phyloP scores from a whole-genome alignment of 2,329 filamentous ascomycete genomes.

The Monilinia laxa region DNA sequence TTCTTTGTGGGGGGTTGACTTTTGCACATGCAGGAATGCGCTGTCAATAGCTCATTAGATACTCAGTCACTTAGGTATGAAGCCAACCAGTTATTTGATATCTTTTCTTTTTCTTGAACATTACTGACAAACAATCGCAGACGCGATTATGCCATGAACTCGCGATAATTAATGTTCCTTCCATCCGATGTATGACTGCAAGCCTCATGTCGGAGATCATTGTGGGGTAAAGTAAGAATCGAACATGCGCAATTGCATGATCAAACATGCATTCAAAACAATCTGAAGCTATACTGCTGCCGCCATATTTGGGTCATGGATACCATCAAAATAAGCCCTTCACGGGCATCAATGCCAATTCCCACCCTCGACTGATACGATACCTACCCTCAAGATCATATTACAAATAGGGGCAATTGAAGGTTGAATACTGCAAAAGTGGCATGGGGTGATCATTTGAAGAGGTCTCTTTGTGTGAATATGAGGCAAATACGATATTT shows the following conservation, averaged over 20 bases:
- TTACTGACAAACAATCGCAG: slow-evolving; percentile 33
- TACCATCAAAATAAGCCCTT: not conserved
- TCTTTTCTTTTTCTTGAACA: slow-evolving; percentile 21
- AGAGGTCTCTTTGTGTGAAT: not conserved
- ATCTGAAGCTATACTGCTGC: not conserved
- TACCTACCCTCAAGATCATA: not conserved
- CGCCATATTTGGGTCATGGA: not conserved
- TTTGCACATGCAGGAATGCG: slow-evolving; percentile 35
- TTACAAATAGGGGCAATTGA: not conserved
- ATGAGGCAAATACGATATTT: not conserved
- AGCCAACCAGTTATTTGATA: slow-evolving; percentile 25
- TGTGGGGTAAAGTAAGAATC: slow-evolving; percentile 15
- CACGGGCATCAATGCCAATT: not conserved
- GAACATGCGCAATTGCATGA: slow-evolving; percentile 8
- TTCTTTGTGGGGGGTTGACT: slow-evolving; percentile 30
- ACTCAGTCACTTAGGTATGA: slow-evolving; percentile 20
- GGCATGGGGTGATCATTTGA: not conserved
- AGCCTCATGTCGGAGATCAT: slow-evolving; percentile 19
- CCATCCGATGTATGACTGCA: slow-evolving; percentile 17
- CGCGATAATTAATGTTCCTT: slow-evolving; percentile 19
- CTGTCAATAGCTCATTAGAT: slow-evolving; percentile 35
- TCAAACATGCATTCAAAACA: slow-evolving; percentile 13
- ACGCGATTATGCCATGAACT: slow-evolving; percentile 12
- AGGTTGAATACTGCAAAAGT: not conserved
- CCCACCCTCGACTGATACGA: not conserved